phyloP scores from a whole-genome alignment of 2,329 filamentous ascomycete species.

The Fusarium sp. region DNA sequence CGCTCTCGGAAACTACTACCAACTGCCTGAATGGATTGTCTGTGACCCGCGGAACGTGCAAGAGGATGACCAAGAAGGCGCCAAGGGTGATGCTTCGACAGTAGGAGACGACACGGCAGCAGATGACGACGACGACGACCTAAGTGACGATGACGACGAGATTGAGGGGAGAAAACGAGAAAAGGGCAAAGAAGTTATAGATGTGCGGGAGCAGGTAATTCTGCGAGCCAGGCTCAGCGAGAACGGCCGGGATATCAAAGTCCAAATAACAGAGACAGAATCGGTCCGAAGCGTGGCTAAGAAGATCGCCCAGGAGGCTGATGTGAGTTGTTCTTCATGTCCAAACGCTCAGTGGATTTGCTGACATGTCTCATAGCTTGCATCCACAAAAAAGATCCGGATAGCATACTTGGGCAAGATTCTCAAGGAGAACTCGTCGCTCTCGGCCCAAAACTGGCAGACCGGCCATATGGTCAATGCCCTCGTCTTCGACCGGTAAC shows the following conservation, averaged over 20 bases:
- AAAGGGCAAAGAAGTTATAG: constrained; percentile 69
- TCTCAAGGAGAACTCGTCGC: constrained; percentile 74
- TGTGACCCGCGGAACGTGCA: constrained; percentile 71
- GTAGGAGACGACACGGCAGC: constrained; percentile 53
- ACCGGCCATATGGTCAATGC: constrained; percentile 82
- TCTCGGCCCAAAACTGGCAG: constrained; percentile 80
- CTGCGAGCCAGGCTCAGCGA: constrained; percentile 76
- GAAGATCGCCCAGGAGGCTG: constrained; percentile 72
- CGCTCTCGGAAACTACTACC: constrained; percentile 75
- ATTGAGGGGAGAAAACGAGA: constrained; percentile 61
- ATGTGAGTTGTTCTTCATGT: constrained; percentile 60
- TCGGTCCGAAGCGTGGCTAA: constrained; percentile 72
- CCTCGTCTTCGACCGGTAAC: constrained; percentile 70
- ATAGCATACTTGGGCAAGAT: constrained; percentile 87
- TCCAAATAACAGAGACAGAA: constrained; percentile 70
- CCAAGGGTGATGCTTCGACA: constrained; percentile 51
- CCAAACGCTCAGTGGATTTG: neutral
- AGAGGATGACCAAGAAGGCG: constrained; percentile 49
- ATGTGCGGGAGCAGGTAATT: constrained; percentile 66
- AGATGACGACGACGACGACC: constrained; percentile 47
- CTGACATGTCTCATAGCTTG: constrained; percentile 60
- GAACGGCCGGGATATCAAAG: constrained; percentile 70
- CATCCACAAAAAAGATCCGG: constrained; percentile 69
- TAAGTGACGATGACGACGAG: constrained; percentile 54
- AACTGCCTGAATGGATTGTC: constrained; percentile 75